Base-by-base conservation (phyloP, 768 basidiomycete species). In the Boletus vinaceobasis region DNA sequence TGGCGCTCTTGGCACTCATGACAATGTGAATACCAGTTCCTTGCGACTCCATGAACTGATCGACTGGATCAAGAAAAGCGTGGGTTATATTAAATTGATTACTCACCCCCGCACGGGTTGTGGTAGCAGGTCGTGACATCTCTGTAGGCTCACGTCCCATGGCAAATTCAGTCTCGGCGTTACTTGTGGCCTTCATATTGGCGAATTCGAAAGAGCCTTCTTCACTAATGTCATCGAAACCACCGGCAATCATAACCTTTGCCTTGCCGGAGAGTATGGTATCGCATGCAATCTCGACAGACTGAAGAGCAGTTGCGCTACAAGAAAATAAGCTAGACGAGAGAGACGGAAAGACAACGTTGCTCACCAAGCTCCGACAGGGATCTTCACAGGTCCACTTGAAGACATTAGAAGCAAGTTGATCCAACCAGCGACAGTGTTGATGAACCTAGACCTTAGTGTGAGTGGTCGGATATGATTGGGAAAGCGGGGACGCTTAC, bases 161-260 rank as follows among this genome's bases (percentile, higher is more conserved):
- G 4, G 95, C 96, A 66, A 98, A 91, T 72, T 99, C 97, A 31
- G 92, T 92, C 72, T 94, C 92, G 1, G 95, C 88, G 66, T 96
- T 98, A 74, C 90, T 93, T 6, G 97, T 99, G 1, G 97, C 97
- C 74, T 98, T 97, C 97, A 99, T 99, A 78, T 98, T 98, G 47
- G 94, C 97, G 73, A 99, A 99, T 72, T 99, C 96, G 71, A 87
- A 98, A 8, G 96, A 98, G 17, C 96, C 97, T 74, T 99, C 97
- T 73, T 99, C 97, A 60, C 88, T 90, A 70, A 98, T 83, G 70
- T 99, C 97, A 66, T 99, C 97, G 75, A 95, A 98, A 54, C 97
- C 97, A 70, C 97, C 97, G 35, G 96, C 90, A 57, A 99, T 87
- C 97, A 99, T 99, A 67, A 99, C 87, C 76, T 98, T 98, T 33